Evolutionary conservation across 2,329 filamentous ascomycete genomes (phyloP).

Genomic region (Nemania serpens): DNA sequence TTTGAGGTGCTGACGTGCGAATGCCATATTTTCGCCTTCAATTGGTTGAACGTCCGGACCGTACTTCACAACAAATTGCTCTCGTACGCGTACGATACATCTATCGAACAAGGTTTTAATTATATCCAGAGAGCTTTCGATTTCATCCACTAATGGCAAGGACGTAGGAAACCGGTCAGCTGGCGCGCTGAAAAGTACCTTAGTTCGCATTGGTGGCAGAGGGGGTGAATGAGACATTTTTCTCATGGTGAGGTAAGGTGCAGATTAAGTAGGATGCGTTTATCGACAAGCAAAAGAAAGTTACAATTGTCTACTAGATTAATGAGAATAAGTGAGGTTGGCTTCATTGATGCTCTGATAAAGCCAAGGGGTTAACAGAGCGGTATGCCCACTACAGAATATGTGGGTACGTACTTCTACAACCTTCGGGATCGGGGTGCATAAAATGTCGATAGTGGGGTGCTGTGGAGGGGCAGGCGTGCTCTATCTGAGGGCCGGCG

Average conservation of each 20-base stretch:
- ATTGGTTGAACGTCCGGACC: neutral
- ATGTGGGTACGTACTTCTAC: too few relatives aligned
- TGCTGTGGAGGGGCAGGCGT: neutral
- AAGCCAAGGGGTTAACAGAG: too few relatives aligned
- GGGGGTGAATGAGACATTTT: neutral
- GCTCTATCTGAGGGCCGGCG: neutral
- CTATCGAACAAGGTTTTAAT: neutral
- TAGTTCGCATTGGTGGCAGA: neutral
- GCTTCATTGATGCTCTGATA: too few relatives aligned
- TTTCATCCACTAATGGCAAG: slow-evolving; percentile 10
- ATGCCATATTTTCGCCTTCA: slow-evolving; percentile 11
- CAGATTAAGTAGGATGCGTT: neutral
- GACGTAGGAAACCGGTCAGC: neutral
- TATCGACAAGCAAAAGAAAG: slow-evolving; percentile 1
- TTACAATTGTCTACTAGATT: slow-evolving; percentile 1
- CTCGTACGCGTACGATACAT: slow-evolving; percentile 7
- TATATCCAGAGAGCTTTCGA: slow-evolving; percentile 11
- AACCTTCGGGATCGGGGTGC: too few relatives aligned
- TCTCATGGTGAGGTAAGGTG: slow-evolving; percentile 4
- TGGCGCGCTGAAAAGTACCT: slow-evolving; percentile 10
- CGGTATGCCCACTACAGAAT: too few relatives aligned
- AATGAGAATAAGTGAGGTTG: slow-evolving; percentile 2
- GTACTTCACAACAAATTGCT: slow-evolving; percentile 13
- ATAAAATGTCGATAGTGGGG: too few relatives aligned
- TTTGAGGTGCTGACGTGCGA: slow-evolving; percentile 14